Base-by-base conservation (phyloP, 129 eudicot genomes). In the Calendula officinalis region DNA sequence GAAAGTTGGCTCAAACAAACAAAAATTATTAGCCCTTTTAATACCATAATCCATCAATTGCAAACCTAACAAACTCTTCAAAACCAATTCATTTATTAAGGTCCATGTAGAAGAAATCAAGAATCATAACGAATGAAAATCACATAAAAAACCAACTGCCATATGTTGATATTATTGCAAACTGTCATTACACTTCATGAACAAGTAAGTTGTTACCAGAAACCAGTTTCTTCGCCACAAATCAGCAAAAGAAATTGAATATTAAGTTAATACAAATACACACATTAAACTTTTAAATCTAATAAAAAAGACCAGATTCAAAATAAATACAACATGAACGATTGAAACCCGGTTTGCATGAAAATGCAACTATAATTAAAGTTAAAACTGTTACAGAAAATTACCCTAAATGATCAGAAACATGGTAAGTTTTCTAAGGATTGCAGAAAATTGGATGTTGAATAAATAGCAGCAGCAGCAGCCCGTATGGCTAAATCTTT, bases 391-490 rank as follows among this genome's bases (percentile, higher is more conserved):
- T 56, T 45, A 48, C 67, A 69, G n/a, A 30, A 6, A 49, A 66
- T 16, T 56, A 71, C 45, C 46, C 55, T 42, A 56, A 48, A 50
- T 30, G 50, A 63, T 83, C 74, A 84, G 75, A 76, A 80, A 75
- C 87, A 80, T 33, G 89, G 83, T 36, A 68, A 63, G 56, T 86
- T 84, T 70, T 82, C 89, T 79, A 17, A 61, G 0, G 94, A 68
- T 49, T 76, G 82, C 69, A 78, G 40, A 47, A 79, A 84, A 75
- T 82, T 84, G 81, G 92, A 86, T 12, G 97, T 90, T 38, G 97
- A 84, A 60, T 86, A 90, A 12, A 90, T 82, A 38, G 95, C 87
- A 77, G 97, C 92, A 7, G 97, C 97, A 64, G 97, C 97, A 7
- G 95, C 95, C 58, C 77, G 66, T 6, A 90, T 74, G 13, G 92